These are phyloP conservation scores for Solanum lycopersicoides DNA, from an alignment of 257 asterid species.

Conservation along the genomic window DNA sequence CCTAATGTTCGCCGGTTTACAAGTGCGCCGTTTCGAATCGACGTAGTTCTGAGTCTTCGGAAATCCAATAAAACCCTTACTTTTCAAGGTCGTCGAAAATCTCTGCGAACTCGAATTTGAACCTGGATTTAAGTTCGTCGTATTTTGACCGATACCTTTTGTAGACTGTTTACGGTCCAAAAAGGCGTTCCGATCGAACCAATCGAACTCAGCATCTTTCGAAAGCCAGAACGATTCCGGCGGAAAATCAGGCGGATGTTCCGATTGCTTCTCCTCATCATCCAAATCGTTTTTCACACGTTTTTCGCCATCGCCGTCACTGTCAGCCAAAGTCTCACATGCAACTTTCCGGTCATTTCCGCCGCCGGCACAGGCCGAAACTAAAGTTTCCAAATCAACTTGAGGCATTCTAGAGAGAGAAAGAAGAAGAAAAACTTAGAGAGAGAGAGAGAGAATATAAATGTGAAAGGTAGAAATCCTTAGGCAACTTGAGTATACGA, in stretches of 20 bases:
- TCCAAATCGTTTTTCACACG: background rate
- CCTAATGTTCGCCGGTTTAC: conserved; percentile 29
- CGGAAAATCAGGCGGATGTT: conserved; percentile 39
- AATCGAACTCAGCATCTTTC: conserved; percentile 74
- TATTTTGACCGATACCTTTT: conserved; percentile 31
- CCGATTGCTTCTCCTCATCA: conserved; percentile 5
- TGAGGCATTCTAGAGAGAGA: conserved; percentile 39
- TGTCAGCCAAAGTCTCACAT: conserved; percentile 28
- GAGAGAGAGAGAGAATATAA: background rate
- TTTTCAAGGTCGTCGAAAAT: conserved; percentile 18
- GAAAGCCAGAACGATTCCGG: conserved; percentile 92
- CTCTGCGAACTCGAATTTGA: conserved; percentile 49
- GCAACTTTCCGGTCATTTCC: conserved; percentile 41
- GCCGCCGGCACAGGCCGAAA: conserved; percentile 42
- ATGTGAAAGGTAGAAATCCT: conserved; percentile 2
- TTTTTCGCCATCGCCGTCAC: conserved; percentile 3
- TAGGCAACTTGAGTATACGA: background rate
- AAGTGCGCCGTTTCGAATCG: conserved; percentile 33
- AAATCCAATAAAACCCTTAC: conserved; percentile 58
- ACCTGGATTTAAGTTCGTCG: conserved; percentile 20
- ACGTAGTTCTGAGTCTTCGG: conserved; percentile 58
- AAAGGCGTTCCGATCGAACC: conserved; percentile 77
- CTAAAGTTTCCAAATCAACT: conserved; percentile 43
- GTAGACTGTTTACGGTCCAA: conserved; percentile 69
- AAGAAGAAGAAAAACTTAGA: background rate